Conservation (phyloP, 805 yeast genomes). For the Candida ficus region DNA sequence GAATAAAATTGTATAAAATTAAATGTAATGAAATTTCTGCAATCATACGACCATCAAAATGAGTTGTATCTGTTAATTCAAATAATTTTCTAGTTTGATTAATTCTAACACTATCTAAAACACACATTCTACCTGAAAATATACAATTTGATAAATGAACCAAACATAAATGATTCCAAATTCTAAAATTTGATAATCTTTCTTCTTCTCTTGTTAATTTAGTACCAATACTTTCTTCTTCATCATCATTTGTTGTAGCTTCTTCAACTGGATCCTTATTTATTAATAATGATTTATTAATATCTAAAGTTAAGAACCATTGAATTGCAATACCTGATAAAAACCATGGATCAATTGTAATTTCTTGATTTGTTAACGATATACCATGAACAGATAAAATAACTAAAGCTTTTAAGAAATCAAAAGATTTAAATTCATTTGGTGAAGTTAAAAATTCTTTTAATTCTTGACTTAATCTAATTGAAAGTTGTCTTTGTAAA, state of each 20-base stretch:
- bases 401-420: conserved; percentile 64
- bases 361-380: conserved; percentile 47
- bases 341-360: conserved; percentile 65
- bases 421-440: conserved; percentile 43
- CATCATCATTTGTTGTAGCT: neutral
- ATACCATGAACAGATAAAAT: conserved; percentile 61
- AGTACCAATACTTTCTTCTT: conserved; percentile 18
- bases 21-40: conserved; percentile 64
- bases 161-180: conserved; percentile 68
- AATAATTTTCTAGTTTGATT: conserved; percentile 55
- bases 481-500: conserved; percentile 25
- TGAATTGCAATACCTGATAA: conserved; percentile 62
- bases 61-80: conserved; percentile 56
- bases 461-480: conserved; percentile 34
- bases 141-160: conserved; percentile 65
- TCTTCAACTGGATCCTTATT: conserved; percentile 16
- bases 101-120: conserved; percentile 54
- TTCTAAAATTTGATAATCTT: conserved; percentile 50
- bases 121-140: conserved; percentile 59
- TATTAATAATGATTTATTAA: conserved; percentile 20
- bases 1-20: conserved; percentile 54
- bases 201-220: conserved; percentile 30
- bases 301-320: conserved; percentile 51
- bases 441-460: conserved; percentile 40
- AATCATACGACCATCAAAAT: conserved; percentile 79